phyloP scores from a whole-genome alignment of 495 filamentous ascomycete genomes.

The Schizothecium vesticola region DNA sequence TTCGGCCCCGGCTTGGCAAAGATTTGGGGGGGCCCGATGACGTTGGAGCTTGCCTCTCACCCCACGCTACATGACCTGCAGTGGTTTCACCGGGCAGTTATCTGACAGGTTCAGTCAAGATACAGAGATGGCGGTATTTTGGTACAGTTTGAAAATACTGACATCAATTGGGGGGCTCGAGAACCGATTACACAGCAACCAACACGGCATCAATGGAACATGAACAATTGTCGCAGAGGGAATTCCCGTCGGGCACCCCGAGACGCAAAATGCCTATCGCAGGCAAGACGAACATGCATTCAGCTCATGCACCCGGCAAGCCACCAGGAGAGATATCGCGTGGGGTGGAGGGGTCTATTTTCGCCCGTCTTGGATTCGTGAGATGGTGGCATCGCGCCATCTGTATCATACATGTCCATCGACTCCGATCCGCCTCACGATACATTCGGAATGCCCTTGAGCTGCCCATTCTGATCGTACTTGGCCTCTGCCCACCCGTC shows the following conservation, averaged over 20 bases:
- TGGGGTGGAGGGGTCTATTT: neutral
- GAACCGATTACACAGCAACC: neutral
- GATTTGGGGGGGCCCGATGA: neutral
- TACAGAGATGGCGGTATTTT: neutral
- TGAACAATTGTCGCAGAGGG: neutral
- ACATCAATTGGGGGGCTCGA: neutral
- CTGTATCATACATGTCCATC: neutral
- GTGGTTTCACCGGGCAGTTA: too few relatives aligned
- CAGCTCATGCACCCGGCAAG: neutral
- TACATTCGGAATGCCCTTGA: slow-evolving; percentile 22
- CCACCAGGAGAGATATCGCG: neutral
- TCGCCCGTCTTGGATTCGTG: neutral
- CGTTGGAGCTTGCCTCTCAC: neutral
- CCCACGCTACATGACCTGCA: neutral
- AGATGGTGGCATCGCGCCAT: neutral
- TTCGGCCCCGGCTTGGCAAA: neutral
- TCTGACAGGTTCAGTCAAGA: too few relatives aligned
- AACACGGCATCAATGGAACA: neutral
- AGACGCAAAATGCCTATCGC: neutral
- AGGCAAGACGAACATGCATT: neutral
- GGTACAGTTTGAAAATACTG: neutral
- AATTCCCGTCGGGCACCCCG: neutral
- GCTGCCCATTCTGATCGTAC: slow-evolving; percentile 73
- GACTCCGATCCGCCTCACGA: neutral
- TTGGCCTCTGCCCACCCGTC: slow-evolving; percentile 57